Conservation (phyloP, 78 protist genomes). For the Dictyostelium firmibasis region DNA sequence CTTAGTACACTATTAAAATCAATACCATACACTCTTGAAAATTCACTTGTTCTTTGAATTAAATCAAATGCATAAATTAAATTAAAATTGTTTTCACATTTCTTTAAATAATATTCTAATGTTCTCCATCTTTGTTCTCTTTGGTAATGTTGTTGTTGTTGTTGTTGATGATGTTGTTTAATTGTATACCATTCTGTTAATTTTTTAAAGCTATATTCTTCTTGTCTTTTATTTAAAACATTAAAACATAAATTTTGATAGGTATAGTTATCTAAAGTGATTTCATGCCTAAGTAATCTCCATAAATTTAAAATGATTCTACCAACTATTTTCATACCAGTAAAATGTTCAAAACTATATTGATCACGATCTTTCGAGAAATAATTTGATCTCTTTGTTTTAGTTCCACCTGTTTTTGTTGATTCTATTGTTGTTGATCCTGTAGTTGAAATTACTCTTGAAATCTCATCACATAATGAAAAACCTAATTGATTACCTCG, state of each 20-base stretch:
- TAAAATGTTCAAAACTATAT: slow-evolving; percentile 38
- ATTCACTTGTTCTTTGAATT: slow-evolving; percentile 92
- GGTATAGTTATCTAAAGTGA: slow-evolving; percentile 79
- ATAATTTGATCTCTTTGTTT: slow-evolving; percentile 7
- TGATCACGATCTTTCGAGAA: slow-evolving; percentile 57
- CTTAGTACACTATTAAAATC: slow-evolving; percentile 87
- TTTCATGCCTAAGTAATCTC: slow-evolving; percentile 89
- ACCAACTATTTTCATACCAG: slow-evolving; percentile 86
- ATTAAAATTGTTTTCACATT: not conserved
- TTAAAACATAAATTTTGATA: slow-evolving; percentile 57
- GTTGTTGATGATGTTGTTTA: not conserved
- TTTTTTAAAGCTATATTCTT: slow-evolving; percentile 12
- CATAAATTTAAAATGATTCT: slow-evolving; percentile 91
- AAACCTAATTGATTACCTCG: slow-evolving; percentile 70
- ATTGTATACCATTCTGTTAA: slow-evolving; percentile 78
- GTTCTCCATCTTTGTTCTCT: slow-evolving; percentile 36
- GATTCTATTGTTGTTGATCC: not conserved
- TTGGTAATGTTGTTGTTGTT: not conserved
- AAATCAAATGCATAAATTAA: slow-evolving; percentile 78
- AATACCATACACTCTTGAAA: slow-evolving; percentile 95
- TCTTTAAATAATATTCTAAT: not conserved
- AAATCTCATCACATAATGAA: slow-evolving; percentile 57
- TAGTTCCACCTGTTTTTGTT: not conserved
- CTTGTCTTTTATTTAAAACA: slow-evolving; percentile 63
- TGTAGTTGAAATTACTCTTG: slow-evolving; percentile 3